Evolutionary conservation across 208 protist species (phyloP).

Genomic region (Acanthamoeba castellanii): DNA sequence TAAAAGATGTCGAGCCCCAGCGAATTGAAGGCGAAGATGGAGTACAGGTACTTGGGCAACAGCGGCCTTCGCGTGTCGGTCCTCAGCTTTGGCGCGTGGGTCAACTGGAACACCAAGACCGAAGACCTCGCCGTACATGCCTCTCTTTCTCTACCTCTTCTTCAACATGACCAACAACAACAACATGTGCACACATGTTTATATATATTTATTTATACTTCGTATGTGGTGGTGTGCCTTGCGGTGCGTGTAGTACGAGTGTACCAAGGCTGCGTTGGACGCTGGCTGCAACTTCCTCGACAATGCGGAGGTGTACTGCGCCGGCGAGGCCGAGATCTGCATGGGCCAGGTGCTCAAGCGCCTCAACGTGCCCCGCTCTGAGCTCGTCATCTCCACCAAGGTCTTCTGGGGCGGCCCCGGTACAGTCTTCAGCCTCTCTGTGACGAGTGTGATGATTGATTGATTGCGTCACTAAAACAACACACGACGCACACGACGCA

Average conservation of each 20-base stretch:
- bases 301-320: slow-evolving; percentile 72
- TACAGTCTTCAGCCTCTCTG: not conserved
- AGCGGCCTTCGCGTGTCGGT: slow-evolving; percentile 79
- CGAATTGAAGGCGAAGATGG: slow-evolving; percentile 47
- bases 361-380: slow-evolving; percentile 61
- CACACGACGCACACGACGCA: not conserved
- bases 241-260: slow-evolving; percentile 58
- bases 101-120: slow-evolving; percentile 77
- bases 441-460: too few relatives aligned
- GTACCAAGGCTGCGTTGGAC: slow-evolving; percentile 78
- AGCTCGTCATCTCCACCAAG: slow-evolving; percentile 84
- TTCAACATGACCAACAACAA: too few relatives aligned
- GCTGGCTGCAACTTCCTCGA: slow-evolving; percentile 83
- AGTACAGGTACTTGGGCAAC: slow-evolving; percentile 76
- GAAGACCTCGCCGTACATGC: not conserved
- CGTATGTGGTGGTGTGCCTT: not conserved
- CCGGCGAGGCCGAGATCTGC: slow-evolving; percentile 76
- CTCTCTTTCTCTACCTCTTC: too few relatives aligned
- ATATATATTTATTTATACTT: too few relatives aligned
- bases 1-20: not conserved
- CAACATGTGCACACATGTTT: too few relatives aligned
- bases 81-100: slow-evolving; percentile 79
- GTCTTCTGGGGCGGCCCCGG: slow-evolving; percentile 79
- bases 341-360: slow-evolving; percentile 79
- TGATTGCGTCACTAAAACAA: not conserved